Evolutionary conservation across 257 asterid genomes (phyloP), one percentile per base, ranked within the genome.

Genomic region (Eustoma russellianum): DNA sequence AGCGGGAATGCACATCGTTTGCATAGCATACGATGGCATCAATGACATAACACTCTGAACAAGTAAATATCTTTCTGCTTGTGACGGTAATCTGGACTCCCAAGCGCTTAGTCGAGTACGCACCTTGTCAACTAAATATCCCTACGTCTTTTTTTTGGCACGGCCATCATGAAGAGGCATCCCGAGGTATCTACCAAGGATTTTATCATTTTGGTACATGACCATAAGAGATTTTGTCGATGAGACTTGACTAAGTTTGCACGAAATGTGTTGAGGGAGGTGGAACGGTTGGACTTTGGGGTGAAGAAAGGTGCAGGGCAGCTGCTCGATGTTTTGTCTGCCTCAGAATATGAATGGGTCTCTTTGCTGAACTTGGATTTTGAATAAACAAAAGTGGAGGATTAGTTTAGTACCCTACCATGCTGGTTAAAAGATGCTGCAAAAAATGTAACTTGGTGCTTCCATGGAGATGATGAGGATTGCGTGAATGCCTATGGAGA

Each of bases 241-340:
- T 66, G n/a, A 40, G 79, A 76, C 38, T 66, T 85, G 77, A 65
- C 80, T 67, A 70, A 62, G 13, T 79, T 82, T 50, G 85, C 87
- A 19, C 68, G 74, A 52, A 19, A 40, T 67, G 15, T 78, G 66
- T 71, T 76, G 79, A 47, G 56, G 24, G 81, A 74, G 56, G 66
- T 68, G 0, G 52, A 64, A 38, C 38, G 60, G 34, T 57, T 85
- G 44, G 87, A 80, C 72, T 88, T 82, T 72, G 85, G 87, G 95
- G 94, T 80, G 66, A 77, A 75, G 77, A 86, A 57, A 66, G 71
- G 73, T 76, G 95, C 94, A 46, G 78, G 72, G 9, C 80, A 72
- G 61, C 75, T 85, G 76, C 82, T 84, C 62, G 90, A 84, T 43
- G 55, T 69, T 47, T 67, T 84, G 57, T 76, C 83, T 49, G 56